These are phyloP conservation scores for Malus hybrid DNA, from an alignment of 331 rosid species.

Conservation along the genomic window DNA sequence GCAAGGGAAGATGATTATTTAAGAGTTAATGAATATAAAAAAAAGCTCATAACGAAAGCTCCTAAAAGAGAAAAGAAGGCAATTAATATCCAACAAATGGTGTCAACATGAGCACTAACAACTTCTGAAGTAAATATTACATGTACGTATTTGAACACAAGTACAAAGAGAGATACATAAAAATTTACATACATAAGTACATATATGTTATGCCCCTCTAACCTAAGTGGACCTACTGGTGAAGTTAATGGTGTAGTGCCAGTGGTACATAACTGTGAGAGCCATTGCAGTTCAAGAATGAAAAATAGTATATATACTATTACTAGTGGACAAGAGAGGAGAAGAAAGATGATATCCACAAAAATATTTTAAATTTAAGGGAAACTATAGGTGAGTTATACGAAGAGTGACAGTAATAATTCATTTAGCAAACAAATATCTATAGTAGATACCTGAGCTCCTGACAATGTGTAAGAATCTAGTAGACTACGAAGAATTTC, in stretches of 20 bases:
- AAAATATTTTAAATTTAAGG: neutral
- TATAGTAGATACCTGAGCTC: slow-evolving; percentile 55
- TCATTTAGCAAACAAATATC: neutral
- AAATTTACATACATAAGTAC: neutral
- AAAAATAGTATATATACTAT: neutral
- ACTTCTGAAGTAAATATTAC: neutral
- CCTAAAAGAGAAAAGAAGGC: neutral
- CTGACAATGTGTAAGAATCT: slow-evolving; percentile 78
- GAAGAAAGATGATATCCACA: neutral
- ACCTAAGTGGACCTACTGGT: neutral
- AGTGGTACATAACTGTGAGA: neutral
- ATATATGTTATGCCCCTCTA: neutral
- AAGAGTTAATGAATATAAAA: neutral
- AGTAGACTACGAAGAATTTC: slow-evolving; percentile 90
- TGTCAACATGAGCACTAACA: neutral
- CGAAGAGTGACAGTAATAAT: neutral
- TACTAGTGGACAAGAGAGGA: neutral
- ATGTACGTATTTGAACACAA: neutral
- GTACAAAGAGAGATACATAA: neutral
- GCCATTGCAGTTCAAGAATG: neutral
- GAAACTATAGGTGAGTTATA: neutral
- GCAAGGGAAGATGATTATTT: neutral
- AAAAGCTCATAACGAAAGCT: neutral
- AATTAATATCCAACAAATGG: neutral
- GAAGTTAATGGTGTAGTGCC: neutral